Base-by-base conservation (phyloP, 2,329 filamentous ascomycete genomes). In the Zymoseptoria passerinii region DNA sequence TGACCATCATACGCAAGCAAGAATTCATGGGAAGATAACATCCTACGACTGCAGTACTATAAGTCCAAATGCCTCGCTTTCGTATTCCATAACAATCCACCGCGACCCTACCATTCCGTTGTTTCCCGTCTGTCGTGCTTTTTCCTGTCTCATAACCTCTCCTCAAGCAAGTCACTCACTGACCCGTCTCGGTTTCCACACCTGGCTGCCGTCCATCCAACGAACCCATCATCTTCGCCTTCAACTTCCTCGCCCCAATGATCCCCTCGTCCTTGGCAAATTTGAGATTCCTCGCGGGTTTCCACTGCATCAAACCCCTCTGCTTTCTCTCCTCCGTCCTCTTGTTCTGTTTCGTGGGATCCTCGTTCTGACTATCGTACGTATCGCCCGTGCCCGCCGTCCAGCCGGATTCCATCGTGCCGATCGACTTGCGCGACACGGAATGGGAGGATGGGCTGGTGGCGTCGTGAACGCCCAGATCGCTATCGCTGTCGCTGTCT, bases 251-350 rank as follows among this genome's bases (percentile, higher is more conserved):
- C 4, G 91, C 73, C 0, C 89, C 90, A 75, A 86, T 92, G 67
- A 88, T 87, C 0, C 88, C 84, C 77, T 97, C 89, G 67, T 96
- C 81, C 75, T 94, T 95, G 50, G 87, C 92, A 72, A 96, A 97
- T 65, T 86, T 84, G 20, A 84, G 79, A 70, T 96, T 96, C 48
- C 92, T 81, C 71, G 92, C 88, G 0, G 92, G 92, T 69, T 86
- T 89, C 91, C 92, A 97, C 73, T 97, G 92, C 90, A 96, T 95
- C 70, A 96, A 68, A 0, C 92, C 92, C 9, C 92, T 81, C 66
- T 96, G 91, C 75, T 92, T 90, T 0, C 92, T 83, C 71, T 92
- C 87, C 71, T 96, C 80, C 51, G 77, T 75, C 52, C 88, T 85
- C 62, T 87, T 84, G 70, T 86, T 90, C 62, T 84, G 81, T 58